Evolutionary conservation across 257 asterid species (phyloP).

Genomic region (Rubia yunnanensis): DNA sequence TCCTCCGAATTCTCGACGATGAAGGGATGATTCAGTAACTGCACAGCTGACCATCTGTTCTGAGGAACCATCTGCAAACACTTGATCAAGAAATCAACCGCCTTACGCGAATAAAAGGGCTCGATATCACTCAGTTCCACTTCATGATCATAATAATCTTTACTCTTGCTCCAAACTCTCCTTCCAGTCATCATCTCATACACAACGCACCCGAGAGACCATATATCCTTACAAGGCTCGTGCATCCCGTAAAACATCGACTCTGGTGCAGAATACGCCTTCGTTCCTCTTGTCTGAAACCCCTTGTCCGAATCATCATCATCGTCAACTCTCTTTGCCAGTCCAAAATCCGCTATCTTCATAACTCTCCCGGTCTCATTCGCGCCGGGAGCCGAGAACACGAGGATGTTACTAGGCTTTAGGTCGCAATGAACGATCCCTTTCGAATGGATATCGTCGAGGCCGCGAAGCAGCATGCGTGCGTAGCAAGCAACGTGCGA

Average conservation of each 20-base stretch:
- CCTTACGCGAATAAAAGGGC: background rate
- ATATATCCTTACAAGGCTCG: background rate
- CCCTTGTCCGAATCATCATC: no score
- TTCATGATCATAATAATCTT: no score
- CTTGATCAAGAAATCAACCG: background rate
- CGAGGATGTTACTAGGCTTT: constrained; percentile 1
- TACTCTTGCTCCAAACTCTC: background rate
- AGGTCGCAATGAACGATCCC: background rate
- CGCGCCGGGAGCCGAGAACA: background rate
- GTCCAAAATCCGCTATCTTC: background rate
- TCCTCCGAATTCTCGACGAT: background rate
- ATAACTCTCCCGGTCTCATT: background rate
- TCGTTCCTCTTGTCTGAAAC: background rate
- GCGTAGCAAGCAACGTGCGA: constrained; percentile 1
- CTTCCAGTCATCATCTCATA: constrained; percentile 1
- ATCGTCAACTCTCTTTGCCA: background rate
- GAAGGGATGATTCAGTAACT: constrained; percentile 2
- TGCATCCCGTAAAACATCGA: background rate
- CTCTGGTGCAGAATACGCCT: background rate
- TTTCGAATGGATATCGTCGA: background rate
- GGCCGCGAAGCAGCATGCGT: background rate
- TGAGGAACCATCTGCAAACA: background rate
- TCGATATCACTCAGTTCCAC: background rate
- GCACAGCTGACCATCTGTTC: background rate
- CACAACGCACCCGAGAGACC: background rate